Evolutionary conservation across 495 filamentous ascomycete species (phyloP).

Genomic region (Schizothecium vesticola): DNA sequence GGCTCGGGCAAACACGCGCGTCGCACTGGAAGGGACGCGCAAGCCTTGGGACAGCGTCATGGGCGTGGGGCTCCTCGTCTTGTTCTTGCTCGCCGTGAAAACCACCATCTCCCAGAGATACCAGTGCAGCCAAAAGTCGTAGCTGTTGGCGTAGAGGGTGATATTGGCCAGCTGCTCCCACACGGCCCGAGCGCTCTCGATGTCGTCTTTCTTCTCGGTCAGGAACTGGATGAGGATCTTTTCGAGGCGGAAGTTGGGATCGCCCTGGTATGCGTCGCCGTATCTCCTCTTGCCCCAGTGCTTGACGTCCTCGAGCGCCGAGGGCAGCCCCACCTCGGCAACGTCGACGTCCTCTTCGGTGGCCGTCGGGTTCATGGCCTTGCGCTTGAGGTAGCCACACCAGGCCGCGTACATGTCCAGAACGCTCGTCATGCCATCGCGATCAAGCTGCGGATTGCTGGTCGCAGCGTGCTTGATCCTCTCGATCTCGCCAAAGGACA

Average conservation of each 20-base stretch:
- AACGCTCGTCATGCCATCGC: constrained; percentile 72
- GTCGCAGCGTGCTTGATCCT: constrained; percentile 89
- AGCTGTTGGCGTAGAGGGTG: constrained; percentile 61
- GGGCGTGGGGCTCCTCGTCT: constrained; percentile 42
- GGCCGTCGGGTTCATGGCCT: constrained; percentile 67
- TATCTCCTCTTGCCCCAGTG: constrained; percentile 71
- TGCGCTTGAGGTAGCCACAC: constrained; percentile 85
- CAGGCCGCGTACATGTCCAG: constrained; percentile 85
- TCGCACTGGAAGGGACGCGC: constrained; percentile 57
- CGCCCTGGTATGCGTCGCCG: constrained; percentile 68
- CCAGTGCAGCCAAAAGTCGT: constrained; percentile 89
- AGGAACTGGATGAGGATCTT: constrained; percentile 88
- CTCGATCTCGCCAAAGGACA: constrained; percentile 72
- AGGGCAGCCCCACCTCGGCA: constrained; percentile 82
- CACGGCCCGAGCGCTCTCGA: constrained; percentile 57
- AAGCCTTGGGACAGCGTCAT: constrained; percentile 28
- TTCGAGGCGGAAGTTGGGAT: constrained; percentile 81
- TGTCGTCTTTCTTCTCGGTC: constrained; percentile 63
- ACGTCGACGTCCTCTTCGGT: constrained; percentile 87
- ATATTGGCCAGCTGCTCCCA: constrained; percentile 63
- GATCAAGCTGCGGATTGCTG: constrained; percentile 65
- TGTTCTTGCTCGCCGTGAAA: constrained; percentile 36
- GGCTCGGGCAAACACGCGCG: constrained; percentile 67
- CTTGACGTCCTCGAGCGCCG: constrained; percentile 75
- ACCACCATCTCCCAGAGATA: constrained; percentile 83